A percentile compares a stretch with the other conserved stretches of the same genome.
Conservation (phyloP, 768 basidiomycete genomes). For the Podaxis sp. region DNA sequence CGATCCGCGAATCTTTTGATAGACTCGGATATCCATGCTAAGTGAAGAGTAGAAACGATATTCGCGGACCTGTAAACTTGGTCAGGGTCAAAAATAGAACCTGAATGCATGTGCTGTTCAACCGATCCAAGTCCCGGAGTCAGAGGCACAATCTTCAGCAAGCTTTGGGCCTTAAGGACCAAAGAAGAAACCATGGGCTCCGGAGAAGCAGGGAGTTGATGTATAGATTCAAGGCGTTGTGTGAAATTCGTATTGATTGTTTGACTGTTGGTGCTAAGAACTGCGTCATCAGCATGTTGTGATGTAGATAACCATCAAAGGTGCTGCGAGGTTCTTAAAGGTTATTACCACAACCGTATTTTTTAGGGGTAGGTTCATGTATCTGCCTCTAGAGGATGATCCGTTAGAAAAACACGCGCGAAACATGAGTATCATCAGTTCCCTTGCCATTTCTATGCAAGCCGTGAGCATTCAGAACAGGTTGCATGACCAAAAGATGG, state of each 20-base stretch:
- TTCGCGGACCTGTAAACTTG: constrained; percentile 22
- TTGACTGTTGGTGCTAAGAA: background rate
- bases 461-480: background rate
- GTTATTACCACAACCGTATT: background rate
- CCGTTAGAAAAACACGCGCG: constrained; percentile 2
- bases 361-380: background rate
- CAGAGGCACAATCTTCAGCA: constrained; percentile 4
- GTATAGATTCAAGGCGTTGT: background rate
- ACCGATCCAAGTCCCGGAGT: constrained; percentile 1
- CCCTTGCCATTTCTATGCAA: background rate
- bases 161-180: constrained; percentile 8
- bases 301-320: background rate
- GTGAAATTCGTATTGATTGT: background rate
- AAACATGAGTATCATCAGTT: constrained; percentile 1
- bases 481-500: background rate
- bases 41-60: constrained; percentile 9
- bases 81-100: constrained; percentile 22
- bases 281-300: background rate
- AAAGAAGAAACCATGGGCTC: background rate
- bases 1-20: constrained; percentile 26
- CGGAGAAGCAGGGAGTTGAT: background rate
- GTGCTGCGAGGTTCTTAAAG: background rate
- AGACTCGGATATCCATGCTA: constrained; percentile 20
- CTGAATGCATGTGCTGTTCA: constrained; percentile 5
- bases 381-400: background rate